phyloP scores from a whole-genome alignment of 495 filamentous ascomycete species.

The Talaromyces wortmannii region DNA sequence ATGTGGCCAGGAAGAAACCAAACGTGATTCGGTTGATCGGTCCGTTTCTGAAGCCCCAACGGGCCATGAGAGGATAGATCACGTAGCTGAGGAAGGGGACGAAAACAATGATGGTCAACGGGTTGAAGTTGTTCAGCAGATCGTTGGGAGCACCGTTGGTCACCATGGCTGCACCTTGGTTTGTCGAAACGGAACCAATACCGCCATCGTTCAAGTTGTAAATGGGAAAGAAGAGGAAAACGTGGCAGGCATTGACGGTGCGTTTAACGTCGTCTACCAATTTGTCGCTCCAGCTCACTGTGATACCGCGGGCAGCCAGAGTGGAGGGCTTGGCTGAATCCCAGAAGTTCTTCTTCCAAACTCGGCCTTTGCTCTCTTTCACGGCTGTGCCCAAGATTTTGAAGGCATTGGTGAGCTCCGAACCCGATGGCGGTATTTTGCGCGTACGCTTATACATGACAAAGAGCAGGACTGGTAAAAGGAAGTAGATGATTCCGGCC shows the following conservation, averaged over 20 bases:
- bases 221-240: constrained; percentile 49
- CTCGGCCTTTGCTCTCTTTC: constrained; percentile 45
- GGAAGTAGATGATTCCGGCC: constrained; percentile 41
- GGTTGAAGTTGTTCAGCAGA: constrained; percentile 62
- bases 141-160: constrained; percentile 69
- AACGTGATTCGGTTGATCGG: constrained; percentile 62
- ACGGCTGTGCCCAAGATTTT: constrained; percentile 45
- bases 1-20: constrained; percentile 51
- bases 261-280: constrained; percentile 40
- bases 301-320: constrained; percentile 41
- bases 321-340: constrained; percentile 57
- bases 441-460: constrained; percentile 39
- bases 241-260: constrained; percentile 42
- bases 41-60: constrained; percentile 46
- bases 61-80: constrained; percentile 55
- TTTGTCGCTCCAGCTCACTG: constrained; percentile 38
- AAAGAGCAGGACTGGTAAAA: constrained; percentile 44
- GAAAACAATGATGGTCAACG: constrained; percentile 58
- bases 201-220: constrained; percentile 45
- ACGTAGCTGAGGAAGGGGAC: constrained; percentile 57
- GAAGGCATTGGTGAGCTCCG: constrained; percentile 48
- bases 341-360: constrained; percentile 55
- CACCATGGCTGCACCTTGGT: constrained; percentile 54
- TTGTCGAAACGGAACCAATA: constrained; percentile 34
- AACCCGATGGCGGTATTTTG: constrained; percentile 43